Percentiles rank a stretch among this genome's conserved stretches.
Evolutionary conservation across 2,329 filamentous ascomycete genomes (phyloP).

Genomic region (Botryotinia narcissicola): DNA sequence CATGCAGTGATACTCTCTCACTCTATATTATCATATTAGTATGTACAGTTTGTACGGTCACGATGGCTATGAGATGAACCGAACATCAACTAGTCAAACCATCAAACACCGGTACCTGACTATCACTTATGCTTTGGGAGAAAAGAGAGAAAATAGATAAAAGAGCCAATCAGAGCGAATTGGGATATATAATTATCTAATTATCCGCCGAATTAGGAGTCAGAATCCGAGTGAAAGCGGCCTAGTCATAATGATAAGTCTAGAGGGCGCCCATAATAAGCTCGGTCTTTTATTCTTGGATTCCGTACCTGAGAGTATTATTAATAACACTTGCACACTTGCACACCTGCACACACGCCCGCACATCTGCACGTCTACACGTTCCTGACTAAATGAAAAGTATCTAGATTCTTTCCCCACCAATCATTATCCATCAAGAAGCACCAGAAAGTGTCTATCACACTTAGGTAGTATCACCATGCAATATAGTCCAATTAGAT

Average conservation of each 20-base stretch:
- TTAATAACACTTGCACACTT: background rate
- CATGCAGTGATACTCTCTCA: background rate
- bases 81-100: background rate
- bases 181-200: background rate
- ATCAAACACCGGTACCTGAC: conserved; percentile 4
- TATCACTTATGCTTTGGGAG: background rate
- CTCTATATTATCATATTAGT: background rate
- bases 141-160: background rate
- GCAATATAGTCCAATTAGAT: background rate
- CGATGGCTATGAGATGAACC: background rate
- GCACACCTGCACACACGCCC: background rate
- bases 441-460: background rate
- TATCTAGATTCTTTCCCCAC: background rate
- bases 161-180: background rate
- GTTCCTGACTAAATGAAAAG: background rate
- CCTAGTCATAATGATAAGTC: background rate
- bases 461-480: background rate
- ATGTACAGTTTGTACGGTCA: background rate
- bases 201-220: background rate
- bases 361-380: background rate
- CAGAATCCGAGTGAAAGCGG: background rate
- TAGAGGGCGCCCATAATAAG: background rate
- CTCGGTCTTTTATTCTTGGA: background rate
- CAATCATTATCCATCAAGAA: background rate
- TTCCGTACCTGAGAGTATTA: background rate